These are phyloP conservation scores for Cynara cardunculus DNA, from an alignment of 129 eudicot species.

Conservation along the genomic window DNA sequence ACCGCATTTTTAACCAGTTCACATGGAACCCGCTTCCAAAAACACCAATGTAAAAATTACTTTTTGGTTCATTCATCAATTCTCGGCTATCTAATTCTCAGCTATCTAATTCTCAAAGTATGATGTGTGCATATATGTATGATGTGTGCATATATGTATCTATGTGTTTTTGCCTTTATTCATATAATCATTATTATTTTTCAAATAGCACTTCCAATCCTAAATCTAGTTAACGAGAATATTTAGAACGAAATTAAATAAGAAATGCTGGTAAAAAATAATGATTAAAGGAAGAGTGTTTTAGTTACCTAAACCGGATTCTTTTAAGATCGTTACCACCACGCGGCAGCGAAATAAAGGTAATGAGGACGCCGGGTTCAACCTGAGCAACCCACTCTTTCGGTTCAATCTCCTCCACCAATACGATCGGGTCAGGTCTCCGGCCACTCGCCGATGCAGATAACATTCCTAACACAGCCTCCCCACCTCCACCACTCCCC, in stretches of 20 bases:
- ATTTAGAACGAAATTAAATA: neutral
- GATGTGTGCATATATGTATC: too few species aligned
- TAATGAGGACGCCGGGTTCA: constrained; percentile 71
- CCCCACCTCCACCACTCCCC: constrained; percentile 30
- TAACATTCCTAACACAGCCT: constrained; percentile 32
- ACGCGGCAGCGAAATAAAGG: constrained; percentile 59
- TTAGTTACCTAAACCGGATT: constrained; percentile 76
- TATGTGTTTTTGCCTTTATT: neutral
- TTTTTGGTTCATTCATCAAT: too few species aligned
- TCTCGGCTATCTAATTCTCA: too few species aligned
- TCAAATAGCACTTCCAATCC: neutral
- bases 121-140: too few species aligned
- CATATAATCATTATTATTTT: neutral
- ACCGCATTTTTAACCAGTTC: too few species aligned
- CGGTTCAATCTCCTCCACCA: constrained; percentile 62
- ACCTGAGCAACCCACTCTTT: constrained; percentile 85
- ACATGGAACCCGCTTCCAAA: too few species aligned
- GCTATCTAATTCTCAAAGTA: too few species aligned
- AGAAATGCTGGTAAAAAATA: neutral
- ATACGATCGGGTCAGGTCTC: constrained; percentile 47
- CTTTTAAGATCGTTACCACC: constrained; percentile 90
- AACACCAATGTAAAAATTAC: too few species aligned
- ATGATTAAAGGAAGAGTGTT: neutral
- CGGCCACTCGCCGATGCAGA: constrained; percentile 57
- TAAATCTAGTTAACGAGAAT: neutral